Conservation (phyloP, 257 asterid species). For the Galeopsis tetrahit region DNA sequence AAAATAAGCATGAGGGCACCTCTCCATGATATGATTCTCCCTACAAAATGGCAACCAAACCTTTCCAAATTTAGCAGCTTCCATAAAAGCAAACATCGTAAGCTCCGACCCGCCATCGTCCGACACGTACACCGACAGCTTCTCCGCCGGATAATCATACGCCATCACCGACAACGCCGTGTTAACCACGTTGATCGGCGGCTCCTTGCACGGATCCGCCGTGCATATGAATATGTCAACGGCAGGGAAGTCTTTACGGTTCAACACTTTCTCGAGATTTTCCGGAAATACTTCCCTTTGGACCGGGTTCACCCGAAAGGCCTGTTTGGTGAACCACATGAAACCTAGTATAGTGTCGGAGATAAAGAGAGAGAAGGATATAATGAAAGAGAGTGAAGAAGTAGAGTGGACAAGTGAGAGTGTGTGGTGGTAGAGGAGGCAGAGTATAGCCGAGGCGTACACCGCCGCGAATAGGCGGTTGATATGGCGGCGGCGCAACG, state of each 20-base stretch:
- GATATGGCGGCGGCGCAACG: slow-evolving; percentile 49
- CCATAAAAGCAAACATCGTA: slow-evolving; percentile 71
- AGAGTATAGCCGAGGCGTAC: slow-evolving; percentile 46
- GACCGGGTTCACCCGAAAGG: slow-evolving; percentile 65
- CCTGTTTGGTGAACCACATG: slow-evolving; percentile 69
- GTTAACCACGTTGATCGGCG: slow-evolving; percentile 62
- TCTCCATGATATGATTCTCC: slow-evolving; percentile 51
- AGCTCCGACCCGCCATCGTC: slow-evolving; percentile 82
- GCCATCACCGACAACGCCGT: slow-evolving; percentile 81
- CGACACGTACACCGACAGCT: slow-evolving; percentile 68
- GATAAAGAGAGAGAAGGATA: slow-evolving; percentile 44
- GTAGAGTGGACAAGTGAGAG: slow-evolving; percentile 42
- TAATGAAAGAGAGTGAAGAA: slow-evolving; percentile 35
- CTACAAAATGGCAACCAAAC: slow-evolving; percentile 72
- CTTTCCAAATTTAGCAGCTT: slow-evolving; percentile 67
- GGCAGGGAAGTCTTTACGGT: slow-evolving; percentile 48
- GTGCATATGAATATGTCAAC: slow-evolving; percentile 74
- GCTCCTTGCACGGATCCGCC: slow-evolving; percentile 78
- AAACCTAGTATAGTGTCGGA: slow-evolving; percentile 57
- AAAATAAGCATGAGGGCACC: slow-evolving; percentile 66
- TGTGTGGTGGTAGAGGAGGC: slow-evolving; percentile 55
- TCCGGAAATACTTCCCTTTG: slow-evolving; percentile 49
- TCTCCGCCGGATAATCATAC: slow-evolving; percentile 66
- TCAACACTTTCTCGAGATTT: slow-evolving; percentile 31
- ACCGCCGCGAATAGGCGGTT: slow-evolving; percentile 66